A percentile compares a stretch with the other conserved stretches of the same genome.
Evolutionary conservation across 75 land plant genomes (phyloP).

Genomic region (Cupressus sempervirens): DNA sequence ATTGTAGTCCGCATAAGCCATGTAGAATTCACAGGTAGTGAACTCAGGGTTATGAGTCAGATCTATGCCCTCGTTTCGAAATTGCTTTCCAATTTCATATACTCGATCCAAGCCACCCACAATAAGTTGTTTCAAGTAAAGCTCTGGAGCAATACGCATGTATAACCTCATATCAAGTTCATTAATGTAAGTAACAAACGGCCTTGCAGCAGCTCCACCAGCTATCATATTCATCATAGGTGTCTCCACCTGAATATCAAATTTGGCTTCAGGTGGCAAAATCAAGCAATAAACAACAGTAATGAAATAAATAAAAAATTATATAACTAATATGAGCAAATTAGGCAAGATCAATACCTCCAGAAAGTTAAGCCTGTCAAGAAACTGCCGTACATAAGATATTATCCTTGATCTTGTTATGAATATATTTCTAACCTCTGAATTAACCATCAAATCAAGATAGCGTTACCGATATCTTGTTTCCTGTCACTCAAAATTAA

Average conservation of each 20-base stretch:
- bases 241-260: constrained; percentile 76
- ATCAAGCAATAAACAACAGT: background rate
- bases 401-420: constrained; percentile 65
- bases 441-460: constrained; percentile 84
- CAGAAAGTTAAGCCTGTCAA: constrained; percentile 69
- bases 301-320: constrained; percentile 14
- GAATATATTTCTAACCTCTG: constrained; percentile 74
- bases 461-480: constrained; percentile 89
- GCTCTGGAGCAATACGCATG: constrained; percentile 96
- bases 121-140: constrained; percentile 80
- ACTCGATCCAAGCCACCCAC: constrained; percentile 93
- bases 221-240: constrained; percentile 99
- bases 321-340: background rate
- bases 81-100: constrained; percentile 95
- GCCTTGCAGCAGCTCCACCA: constrained; percentile 95
- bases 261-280: background rate
- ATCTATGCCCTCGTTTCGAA: constrained; percentile 96
- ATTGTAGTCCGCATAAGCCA: constrained; percentile 94
- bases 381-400: constrained; percentile 53
- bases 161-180: constrained; percentile 78
- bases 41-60: constrained; percentile 98
- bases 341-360: constrained; percentile 45
- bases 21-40: constrained; percentile 92
- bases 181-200: constrained; percentile 95
- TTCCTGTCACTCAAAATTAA: constrained; percentile 51